A percentile compares a stretch with the other conserved stretches of the same genome.
Evolutionary conservation across 768 basidiomycete species (phyloP).

Genomic region (Mrakia hoshinonis): DNA sequence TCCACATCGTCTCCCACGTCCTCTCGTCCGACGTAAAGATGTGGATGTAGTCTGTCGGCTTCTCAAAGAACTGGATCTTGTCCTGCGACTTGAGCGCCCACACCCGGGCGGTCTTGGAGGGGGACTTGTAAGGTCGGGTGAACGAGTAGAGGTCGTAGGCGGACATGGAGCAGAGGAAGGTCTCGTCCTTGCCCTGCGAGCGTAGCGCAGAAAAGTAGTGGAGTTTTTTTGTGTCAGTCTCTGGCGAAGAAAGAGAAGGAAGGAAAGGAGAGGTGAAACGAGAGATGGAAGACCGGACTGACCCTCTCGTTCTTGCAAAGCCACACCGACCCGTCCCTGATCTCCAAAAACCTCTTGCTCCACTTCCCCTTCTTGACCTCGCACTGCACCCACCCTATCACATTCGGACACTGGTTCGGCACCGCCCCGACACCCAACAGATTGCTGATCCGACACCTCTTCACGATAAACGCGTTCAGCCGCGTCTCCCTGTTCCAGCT

Average conservation of each 20-base stretch:
- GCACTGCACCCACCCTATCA: constrained; percentile 55
- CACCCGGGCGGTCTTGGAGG: constrained; percentile 38
- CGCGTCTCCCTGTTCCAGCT: constrained; percentile 82
- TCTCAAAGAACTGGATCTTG: constrained; percentile 75
- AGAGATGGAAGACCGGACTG: not conserved
- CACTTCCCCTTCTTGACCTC: constrained; percentile 79
- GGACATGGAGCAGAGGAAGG: constrained; percentile 69
- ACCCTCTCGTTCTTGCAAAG: constrained; percentile 45
- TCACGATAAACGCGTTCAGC: constrained; percentile 71
- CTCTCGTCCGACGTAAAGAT: constrained; percentile 55
- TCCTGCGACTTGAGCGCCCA: constrained; percentile 55
- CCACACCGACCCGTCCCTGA: constrained; percentile 77
- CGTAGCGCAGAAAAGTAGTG: not conserved
- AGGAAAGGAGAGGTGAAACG: not conserved
- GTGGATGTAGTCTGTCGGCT: constrained; percentile 77
- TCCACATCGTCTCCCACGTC: constrained; percentile 20
- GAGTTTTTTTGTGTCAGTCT: not conserved
- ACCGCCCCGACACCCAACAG: constrained; percentile 48
- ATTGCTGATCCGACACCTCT: constrained; percentile 57
- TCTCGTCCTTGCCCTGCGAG: constrained; percentile 70
- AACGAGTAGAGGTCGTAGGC: constrained; percentile 82
- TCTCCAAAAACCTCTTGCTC: constrained; percentile 81
- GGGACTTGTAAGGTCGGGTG: constrained; percentile 65
- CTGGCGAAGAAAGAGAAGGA: not conserved
- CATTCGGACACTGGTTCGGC: constrained; percentile 45